Evolutionary conservation across 139 green algal genomes (phyloP).

Genomic region (Chlamydomonas sphaeroides): DNA sequence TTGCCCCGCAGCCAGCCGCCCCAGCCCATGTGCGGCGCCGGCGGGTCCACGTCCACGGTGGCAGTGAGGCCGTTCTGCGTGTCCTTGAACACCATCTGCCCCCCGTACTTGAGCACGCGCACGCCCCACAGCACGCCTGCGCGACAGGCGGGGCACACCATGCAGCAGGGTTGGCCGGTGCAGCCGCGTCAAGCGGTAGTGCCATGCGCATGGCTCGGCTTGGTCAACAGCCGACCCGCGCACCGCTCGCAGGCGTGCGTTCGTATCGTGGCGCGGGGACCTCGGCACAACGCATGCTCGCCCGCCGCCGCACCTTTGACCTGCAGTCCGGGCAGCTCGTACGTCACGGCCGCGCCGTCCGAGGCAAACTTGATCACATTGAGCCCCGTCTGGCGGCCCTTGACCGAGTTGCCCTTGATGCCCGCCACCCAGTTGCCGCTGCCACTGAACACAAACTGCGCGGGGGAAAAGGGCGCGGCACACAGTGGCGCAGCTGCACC

Average conservation of each 20-base stretch:
- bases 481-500: no score
- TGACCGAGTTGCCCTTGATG: conserved; percentile 68
- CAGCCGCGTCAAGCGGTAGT: no score
- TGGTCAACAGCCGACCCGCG: no score
- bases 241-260: no score
- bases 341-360: conserved; percentile 59
- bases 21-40: conserved; percentile 29
- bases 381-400: conserved; percentile 59
- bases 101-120: conserved; percentile 69
- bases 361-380: conserved; percentile 54
- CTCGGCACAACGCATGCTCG: no score
- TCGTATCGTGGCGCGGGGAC: no score
- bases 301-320: conserved; percentile 46
- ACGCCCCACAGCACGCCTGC: conserved; percentile 67
- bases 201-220: no score
- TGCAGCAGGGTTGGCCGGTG: no score
- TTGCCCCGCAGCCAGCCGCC: conserved; percentile 41
- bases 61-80: conserved; percentile 62
- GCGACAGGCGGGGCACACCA: no score
- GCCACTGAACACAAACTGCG: conserved; percentile 66
- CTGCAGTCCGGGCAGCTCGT: conserved; percentile 58
- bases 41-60: conserved; percentile 60
- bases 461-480: no score
- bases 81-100: conserved; percentile 70
- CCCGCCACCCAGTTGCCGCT: conserved; percentile 66